Evolutionary conservation across 352 stramenopile species (phyloP).

Genomic region (Phytophthora meadii): DNA sequence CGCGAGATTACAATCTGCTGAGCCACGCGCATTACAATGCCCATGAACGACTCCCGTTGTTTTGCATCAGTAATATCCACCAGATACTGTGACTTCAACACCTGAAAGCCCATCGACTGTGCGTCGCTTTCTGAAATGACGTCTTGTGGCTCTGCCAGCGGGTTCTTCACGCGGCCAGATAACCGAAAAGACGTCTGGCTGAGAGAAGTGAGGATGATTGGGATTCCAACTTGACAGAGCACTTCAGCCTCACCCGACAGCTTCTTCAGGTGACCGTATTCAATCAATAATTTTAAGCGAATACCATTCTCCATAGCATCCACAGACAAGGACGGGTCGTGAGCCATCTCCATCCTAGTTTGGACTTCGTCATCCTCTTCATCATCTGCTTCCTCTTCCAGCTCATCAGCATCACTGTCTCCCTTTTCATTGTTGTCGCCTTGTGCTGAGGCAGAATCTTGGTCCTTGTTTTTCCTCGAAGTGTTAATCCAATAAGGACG

Average conservation of each 20-base stretch:
- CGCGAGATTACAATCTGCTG: constrained; percentile 85
- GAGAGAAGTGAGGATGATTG: constrained; percentile 83
- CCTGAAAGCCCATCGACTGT: constrained; percentile 77
- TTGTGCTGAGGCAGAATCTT: constrained; percentile 20
- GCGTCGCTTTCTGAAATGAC: constrained; percentile 65
- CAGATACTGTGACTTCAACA: constrained; percentile 84
- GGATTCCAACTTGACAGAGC: constrained; percentile 84
- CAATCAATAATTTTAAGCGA: constrained; percentile 78
- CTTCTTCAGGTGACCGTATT: constrained; percentile 83
- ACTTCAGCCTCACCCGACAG: constrained; percentile 70
- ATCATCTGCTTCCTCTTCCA: constrained; percentile 68
- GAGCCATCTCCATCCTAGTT: constrained; percentile 62
- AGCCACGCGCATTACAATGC: constrained; percentile 84
- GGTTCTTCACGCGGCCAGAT: constrained; percentile 71
- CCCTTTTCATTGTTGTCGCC: constrained; percentile 14
- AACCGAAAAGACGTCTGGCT: constrained; percentile 81
- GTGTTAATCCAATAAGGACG: constrained; percentile 84
- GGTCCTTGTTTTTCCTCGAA: constrained; percentile 34
- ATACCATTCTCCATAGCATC: constrained; percentile 90
- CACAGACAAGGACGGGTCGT: constrained; percentile 79
- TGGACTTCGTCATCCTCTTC: constrained; percentile 56
- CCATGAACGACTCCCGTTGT: constrained; percentile 85
- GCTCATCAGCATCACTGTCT: constrained; percentile 45
- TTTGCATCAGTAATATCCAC: constrained; percentile 79
- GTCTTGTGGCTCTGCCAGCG: constrained; percentile 53